Evolutionary conservation across 805 yeast species (phyloP), one percentile per base, ranked within the genome.

Genomic region (Wickerhamiella domercqiae): DNA sequence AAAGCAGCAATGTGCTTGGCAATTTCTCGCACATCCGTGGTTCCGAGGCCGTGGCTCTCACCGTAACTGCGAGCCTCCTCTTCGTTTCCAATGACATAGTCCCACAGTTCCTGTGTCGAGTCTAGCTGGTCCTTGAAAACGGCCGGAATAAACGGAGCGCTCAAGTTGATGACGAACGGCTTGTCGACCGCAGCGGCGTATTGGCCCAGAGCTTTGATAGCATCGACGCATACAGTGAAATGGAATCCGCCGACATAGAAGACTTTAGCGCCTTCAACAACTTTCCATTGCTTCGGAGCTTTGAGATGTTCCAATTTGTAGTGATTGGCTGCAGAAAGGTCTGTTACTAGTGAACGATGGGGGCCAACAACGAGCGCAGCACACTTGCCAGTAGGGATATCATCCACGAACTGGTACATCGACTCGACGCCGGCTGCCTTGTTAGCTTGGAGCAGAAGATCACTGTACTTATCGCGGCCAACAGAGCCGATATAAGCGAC

Each of bases 221-320:
- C 96, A 42, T 78, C 93, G 47, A 94, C 95, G 48, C 94, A 81
- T 40, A 90, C 99, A 40, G 99, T 90, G 64, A 90, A 71, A 63
- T 90, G 99, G 82, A 76, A 90, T n/a, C 99, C 99, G 54, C 97
- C 98, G 56, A 90, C 79, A 71, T 90, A 90, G 69, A 65, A 90
- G 53, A 67, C 69, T 59, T 75, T 67, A 43, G 87, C 97, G 36
- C 64, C 67, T 62, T 82, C 84, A 44, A 90, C 94, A 42, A 67
- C 63, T 47, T 64, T 64, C 95, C 96, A 86, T 70, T 86, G 82
- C 62, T 78, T 93, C 47, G 93, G 81, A 55, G 71, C 71, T 56
- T 81, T 75, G 56, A 90, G 71, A 62, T 90, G 97, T 41, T 72
- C 72, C 36, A 87, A 77, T 55, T 78, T 79, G 76, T 84, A 90